phyloP scores from a whole-genome alignment of 2,329 filamentous ascomycete genomes.

The Graphilbum ipis-grandicollis region DNA sequence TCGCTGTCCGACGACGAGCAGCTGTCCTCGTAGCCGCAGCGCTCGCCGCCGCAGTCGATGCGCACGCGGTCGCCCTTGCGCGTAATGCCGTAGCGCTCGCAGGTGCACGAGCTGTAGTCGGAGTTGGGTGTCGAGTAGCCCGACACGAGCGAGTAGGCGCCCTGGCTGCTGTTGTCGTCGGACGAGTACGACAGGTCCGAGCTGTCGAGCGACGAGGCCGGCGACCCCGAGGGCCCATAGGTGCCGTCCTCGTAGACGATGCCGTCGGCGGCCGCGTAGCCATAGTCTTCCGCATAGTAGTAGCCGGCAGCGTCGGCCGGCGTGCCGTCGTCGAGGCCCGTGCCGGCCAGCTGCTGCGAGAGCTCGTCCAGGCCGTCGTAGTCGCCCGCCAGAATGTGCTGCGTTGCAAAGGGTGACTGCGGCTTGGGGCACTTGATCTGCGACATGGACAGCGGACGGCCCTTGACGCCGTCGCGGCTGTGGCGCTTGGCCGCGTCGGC shows the following conservation, averaged over 20 bases:
- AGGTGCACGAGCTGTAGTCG: slow-evolving; percentile 67
- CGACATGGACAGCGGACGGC: slow-evolving; percentile 71
- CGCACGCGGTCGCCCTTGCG: slow-evolving; percentile 84
- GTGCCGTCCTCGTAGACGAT: slow-evolving; percentile 15
- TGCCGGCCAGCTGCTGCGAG: slow-evolving; percentile 51
- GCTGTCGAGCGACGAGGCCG: slow-evolving; percentile 43
- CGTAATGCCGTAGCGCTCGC: slow-evolving; percentile 93
- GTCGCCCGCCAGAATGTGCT: slow-evolving; percentile 68
- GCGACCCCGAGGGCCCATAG: slow-evolving; percentile 26
- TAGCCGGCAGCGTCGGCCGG: slow-evolving; percentile 29
- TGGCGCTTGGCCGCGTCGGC: neutral
- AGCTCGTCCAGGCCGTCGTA: slow-evolving; percentile 70
- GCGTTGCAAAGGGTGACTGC: slow-evolving; percentile 71
- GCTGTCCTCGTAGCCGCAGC: slow-evolving; percentile 65
- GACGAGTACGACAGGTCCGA: slow-evolving; percentile 57
- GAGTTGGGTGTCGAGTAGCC: slow-evolving; percentile 67
- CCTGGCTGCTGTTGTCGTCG: slow-evolving; percentile 42
- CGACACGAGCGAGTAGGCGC: slow-evolving; percentile 53
- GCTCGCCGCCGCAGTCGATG: slow-evolving; percentile 81
- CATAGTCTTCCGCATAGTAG: neutral
- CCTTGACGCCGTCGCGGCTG: slow-evolving; percentile 55
- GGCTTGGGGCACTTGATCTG: slow-evolving; percentile 87
- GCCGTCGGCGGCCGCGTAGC: slow-evolving; percentile 16
- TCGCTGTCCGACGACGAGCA: slow-evolving; percentile 48
- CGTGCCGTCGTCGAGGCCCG: slow-evolving; percentile 28